phyloP scores from a whole-genome alignment of 2,329 filamentous ascomycete species.

The Zymoseptoria brevis region DNA sequence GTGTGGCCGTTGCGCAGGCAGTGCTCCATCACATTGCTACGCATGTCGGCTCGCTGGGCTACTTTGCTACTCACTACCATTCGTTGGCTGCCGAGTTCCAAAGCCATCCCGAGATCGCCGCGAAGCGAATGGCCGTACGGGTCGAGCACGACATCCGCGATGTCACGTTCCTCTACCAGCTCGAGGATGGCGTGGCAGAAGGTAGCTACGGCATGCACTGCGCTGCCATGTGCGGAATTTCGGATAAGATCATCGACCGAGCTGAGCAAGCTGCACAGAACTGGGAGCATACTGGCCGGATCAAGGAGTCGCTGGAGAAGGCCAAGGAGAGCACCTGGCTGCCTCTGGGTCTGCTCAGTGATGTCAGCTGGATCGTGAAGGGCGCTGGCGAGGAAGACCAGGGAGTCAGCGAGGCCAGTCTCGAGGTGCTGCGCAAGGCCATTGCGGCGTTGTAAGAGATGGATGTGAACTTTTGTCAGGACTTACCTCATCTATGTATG shows the following conservation, averaged over 20 bases:
- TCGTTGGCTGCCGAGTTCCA: conserved; percentile 86
- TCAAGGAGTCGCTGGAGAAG: conserved; percentile 81
- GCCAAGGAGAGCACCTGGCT: conserved; percentile 66
- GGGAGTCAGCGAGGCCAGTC: conserved; percentile 40
- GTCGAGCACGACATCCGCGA: conserved; percentile 76
- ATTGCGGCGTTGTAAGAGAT: conserved; percentile 44
- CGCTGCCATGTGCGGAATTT: conserved; percentile 94
- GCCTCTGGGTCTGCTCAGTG: conserved; percentile 77
- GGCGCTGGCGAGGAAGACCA: conserved; percentile 36
- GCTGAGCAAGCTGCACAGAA: conserved; percentile 82
- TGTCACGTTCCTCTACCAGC: conserved; percentile 94
- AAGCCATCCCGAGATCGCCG: conserved; percentile 75
- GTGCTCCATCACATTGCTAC: conserved; percentile 94
- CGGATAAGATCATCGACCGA: conserved; percentile 68
- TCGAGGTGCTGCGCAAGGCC: conserved; percentile 51
- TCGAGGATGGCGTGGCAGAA: conserved; percentile 88
- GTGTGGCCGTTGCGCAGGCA: conserved; percentile 90
- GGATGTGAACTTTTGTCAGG: not conserved
- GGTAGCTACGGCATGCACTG: conserved; percentile 99
- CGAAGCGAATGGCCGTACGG: conserved; percentile 87
- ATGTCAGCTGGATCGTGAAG: conserved; percentile 69
- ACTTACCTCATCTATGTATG: not conserved
- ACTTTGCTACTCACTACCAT: conserved; percentile 98
- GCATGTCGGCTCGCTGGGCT: conserved; percentile 86
- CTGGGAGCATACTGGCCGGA: conserved; percentile 89